Evolutionary conservation across 129 eudicot species (phyloP), one percentile per base, ranked within the genome.

Genomic region (Pittosporum tobira): DNA sequence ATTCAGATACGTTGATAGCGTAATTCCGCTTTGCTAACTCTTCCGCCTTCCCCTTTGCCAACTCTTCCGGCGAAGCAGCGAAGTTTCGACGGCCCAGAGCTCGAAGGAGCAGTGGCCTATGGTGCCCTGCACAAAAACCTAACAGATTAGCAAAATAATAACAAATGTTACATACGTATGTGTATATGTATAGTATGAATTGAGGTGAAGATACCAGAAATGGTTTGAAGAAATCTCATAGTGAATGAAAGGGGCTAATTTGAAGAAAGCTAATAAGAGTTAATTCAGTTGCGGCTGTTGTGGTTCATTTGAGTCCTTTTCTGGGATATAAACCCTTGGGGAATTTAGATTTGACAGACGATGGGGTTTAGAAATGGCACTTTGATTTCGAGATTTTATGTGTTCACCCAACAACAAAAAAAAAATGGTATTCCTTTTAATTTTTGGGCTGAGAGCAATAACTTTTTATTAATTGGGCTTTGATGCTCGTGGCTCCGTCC

Each of bases 1-100:
- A 91, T 65, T 86, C 98, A 29, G 81, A 70, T 26, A 62, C 89
- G 83, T 91, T 81, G 75, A 58, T 71, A 10, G 98, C 98, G 76
- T 91, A 91, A 67, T 91, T 86, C 51, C 90, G 30, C 77, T 78
- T 91, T 19, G 67, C 52, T 36, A 78, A 81, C 6, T 75, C 84
- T 52, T 86, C 85, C 22, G 87, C 49, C 40, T 82, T 51, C 9
- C 28, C n/a, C 75, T 77, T 83, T 23, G 69, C 57, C 54, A 77
- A 87, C 12, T 72, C 83, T 55, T 83, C 81, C 23, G 85, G 51
- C 34, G 87, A 49, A 28, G 73, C 82, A 18, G 84, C 47, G 29
- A 61, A 82, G 51, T 74, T 61, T 10, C 98, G 84, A 43, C 84
- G 87, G 45, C 87, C 87, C 5, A 80, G 4, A 8, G 70, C 78